These are phyloP conservation scores for Akebia trifoliata DNA, from an alignment of 164 flowering plant genomes.

Conservation along the genomic window DNA sequence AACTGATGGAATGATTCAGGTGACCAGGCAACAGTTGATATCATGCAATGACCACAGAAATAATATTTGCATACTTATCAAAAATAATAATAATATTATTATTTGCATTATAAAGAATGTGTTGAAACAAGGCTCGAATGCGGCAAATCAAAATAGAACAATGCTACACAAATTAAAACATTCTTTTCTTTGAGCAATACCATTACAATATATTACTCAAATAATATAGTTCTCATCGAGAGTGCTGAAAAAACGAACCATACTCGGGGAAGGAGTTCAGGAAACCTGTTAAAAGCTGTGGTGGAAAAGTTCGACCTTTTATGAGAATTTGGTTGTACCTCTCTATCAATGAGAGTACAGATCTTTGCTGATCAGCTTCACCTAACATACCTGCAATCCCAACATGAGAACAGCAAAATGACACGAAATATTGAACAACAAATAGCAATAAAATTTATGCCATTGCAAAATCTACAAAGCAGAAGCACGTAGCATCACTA, in stretches of 20 bases:
- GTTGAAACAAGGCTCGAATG: too few relatives aligned
- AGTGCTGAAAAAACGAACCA: slow-evolving; percentile 23
- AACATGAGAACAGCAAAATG: not conserved
- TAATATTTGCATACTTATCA: too few relatives aligned
- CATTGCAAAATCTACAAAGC: too few relatives aligned
- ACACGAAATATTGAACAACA: not conserved
- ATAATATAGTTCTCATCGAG: not conserved
- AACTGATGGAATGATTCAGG: too few relatives aligned
- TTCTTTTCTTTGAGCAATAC: not conserved
- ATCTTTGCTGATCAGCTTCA: slow-evolving; percentile 38
- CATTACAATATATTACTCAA: not conserved
- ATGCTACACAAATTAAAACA: not conserved
- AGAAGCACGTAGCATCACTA: not conserved
- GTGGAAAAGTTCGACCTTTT: slow-evolving; percentile 23
- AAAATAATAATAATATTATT: too few relatives aligned
- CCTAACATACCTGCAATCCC: slow-evolving; percentile 42
- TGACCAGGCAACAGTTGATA: too few relatives aligned
- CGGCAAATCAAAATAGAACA: too few relatives aligned
- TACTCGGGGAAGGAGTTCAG: slow-evolving; percentile 42
- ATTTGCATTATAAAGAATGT: too few relatives aligned
- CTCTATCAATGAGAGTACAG: slow-evolving; percentile 36
- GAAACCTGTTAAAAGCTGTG: slow-evolving; percentile 34
- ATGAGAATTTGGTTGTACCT: slow-evolving; percentile 35
- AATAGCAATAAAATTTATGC: too few relatives aligned
- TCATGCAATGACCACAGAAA: too few relatives aligned